phyloP scores from a whole-genome alignment of 495 filamentous ascomycete genomes.

The Aspergillus steynii region DNA sequence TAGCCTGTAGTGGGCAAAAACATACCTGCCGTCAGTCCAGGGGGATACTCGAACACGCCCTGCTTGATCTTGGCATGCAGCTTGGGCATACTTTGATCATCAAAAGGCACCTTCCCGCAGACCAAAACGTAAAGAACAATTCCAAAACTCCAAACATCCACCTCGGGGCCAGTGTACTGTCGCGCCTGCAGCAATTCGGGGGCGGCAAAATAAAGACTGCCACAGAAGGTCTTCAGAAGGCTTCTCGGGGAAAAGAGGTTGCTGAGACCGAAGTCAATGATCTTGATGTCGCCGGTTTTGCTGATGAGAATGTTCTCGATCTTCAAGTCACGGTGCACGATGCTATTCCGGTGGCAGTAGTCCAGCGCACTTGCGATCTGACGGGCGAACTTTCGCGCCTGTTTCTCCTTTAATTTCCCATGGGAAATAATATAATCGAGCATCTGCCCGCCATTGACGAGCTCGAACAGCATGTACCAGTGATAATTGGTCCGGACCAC shows the following conservation, averaged over 20 bases:
- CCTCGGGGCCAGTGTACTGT: conserved; percentile 93
- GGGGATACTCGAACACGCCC: conserved; percentile 91
- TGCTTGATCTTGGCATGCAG: conserved; percentile 99
- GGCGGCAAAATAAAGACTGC: conserved; percentile 96
- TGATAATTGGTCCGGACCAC: conserved; percentile 94
- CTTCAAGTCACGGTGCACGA: conserved; percentile 96
- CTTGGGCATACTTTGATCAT: conserved; percentile 99
- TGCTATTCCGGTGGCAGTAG: conserved; percentile 98
- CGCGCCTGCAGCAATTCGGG: conserved; percentile 92
- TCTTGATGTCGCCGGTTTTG: conserved; percentile 99
- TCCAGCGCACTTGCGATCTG: conserved; percentile 98
- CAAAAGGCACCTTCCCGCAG: conserved; percentile 97
- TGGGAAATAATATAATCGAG: conserved; percentile 99
- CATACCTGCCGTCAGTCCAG: conserved; percentile 85
- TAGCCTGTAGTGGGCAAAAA: conserved; percentile 7
- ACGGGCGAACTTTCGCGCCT: conserved; percentile 94
- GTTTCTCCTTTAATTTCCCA: conserved; percentile 96
- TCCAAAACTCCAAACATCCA: conserved; percentile 98
- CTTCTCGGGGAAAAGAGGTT: conserved; percentile 89
- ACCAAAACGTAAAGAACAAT: conserved; percentile 98
- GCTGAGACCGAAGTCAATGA: conserved; percentile 98
- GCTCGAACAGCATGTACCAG: conserved; percentile 99
- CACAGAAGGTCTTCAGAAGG: conserved; percentile 95
- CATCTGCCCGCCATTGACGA: conserved; percentile 99
- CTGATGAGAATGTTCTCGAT: conserved; percentile 99